These are phyloP conservation scores for Fusarium algeriense DNA, from an alignment of 2,329 filamentous ascomycete species.

Conservation along the genomic window DNA sequence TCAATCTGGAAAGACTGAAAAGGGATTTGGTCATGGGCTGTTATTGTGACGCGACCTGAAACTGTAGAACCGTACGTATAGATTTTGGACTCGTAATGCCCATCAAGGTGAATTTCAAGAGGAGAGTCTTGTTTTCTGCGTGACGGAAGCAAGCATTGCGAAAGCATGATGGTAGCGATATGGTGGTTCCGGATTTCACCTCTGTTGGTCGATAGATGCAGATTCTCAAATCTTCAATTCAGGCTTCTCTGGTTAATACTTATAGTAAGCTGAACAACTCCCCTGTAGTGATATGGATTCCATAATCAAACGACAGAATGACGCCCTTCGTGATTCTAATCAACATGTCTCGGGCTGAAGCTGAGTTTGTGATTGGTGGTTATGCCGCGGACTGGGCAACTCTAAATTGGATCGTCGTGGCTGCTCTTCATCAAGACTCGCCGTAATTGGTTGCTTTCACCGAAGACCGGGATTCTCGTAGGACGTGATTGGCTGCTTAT, in stretches of 20 bases:
- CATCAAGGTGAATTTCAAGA: background rate
- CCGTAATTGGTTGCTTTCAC: background rate
- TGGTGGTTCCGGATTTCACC: accelerated
- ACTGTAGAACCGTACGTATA: background rate
- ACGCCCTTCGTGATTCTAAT: background rate
- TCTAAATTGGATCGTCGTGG: background rate
- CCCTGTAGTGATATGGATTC: too few relatives aligned
- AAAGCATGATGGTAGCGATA: background rate
- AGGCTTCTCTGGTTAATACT: background rate
- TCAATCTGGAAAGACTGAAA: background rate
- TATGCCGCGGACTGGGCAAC: accelerated
- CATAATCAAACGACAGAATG: background rate
- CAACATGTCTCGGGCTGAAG: accelerated
- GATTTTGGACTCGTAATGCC: background rate
- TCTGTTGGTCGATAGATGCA: background rate
- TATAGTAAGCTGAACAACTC: background rate
- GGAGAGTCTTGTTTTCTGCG: background rate
- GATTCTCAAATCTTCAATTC: background rate
- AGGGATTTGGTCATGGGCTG: background rate
- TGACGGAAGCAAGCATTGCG: background rate
- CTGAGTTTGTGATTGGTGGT: background rate
- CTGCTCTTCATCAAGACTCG: accelerated
- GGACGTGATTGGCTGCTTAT: background rate
- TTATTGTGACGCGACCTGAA: background rate
- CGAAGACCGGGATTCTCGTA: accelerated